These are phyloP conservation scores for Candolleomyces aberdarensis DNA, from an alignment of 768 basidiomycete genomes.

Conservation along the genomic window DNA sequence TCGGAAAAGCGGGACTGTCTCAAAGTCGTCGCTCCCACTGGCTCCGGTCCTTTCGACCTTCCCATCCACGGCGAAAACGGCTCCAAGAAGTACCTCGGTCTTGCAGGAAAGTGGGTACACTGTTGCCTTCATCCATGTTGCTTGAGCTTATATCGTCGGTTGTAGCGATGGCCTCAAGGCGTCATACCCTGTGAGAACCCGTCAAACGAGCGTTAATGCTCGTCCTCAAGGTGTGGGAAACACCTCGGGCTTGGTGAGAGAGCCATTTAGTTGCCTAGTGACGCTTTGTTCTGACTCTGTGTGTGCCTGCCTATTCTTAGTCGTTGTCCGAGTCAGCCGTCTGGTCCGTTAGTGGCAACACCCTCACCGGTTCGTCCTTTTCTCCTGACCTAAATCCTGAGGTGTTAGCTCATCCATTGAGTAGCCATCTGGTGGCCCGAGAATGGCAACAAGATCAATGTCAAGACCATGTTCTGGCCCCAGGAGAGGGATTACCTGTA, in stretches of 20 bases:
- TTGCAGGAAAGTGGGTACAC: constrained; percentile 2
- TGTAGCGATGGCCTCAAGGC: background rate
- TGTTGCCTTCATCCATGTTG: no score
- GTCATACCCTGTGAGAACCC: constrained; percentile 1
- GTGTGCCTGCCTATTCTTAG: background rate
- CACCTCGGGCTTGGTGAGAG: background rate
- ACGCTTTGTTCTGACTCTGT: no score
- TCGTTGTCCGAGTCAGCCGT: background rate
- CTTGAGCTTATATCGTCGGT: no score
- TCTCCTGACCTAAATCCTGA: background rate
- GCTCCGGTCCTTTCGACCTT: constrained; percentile 1
- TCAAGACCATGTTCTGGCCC: background rate
- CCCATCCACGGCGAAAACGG: background rate
- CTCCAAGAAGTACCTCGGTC: background rate
- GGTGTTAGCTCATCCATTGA: background rate
- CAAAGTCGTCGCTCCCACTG: background rate
- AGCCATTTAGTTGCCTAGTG: no score
- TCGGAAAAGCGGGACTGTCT: background rate
- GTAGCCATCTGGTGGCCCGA: background rate
- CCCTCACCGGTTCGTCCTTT: background rate
- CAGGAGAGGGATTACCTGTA: background rate
- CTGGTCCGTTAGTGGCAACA: background rate
- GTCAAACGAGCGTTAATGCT: background rate
- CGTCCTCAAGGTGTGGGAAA: background rate
- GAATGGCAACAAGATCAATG: background rate